Conservation (phyloP, 768 basidiomycete genomes). For the Pleurotus sapidus region DNA sequence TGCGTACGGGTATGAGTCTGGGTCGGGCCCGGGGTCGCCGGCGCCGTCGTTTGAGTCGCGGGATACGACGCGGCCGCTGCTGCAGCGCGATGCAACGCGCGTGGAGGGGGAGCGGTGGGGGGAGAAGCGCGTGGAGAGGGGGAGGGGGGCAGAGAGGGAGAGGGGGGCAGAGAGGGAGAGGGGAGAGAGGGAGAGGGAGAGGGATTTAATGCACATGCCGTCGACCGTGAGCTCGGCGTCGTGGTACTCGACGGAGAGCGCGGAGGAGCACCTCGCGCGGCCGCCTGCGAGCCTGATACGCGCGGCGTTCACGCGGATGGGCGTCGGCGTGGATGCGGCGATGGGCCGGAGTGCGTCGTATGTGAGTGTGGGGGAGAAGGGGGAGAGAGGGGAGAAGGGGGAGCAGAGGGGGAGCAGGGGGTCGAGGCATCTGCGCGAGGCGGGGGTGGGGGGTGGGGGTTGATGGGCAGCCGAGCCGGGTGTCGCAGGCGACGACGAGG, state of each 20-base stretch:
- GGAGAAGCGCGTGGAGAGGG: not conserved
- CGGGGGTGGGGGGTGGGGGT: not conserved
- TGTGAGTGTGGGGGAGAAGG: conserved; percentile 1
- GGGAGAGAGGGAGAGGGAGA: conserved; percentile 9
- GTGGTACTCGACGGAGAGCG: conserved; percentile 27
- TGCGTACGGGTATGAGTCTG: too few relatives aligned
- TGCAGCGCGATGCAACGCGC: too few relatives aligned
- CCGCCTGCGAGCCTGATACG: conserved; percentile 30
- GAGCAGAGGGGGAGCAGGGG: not conserved
- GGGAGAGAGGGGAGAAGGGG: not conserved
- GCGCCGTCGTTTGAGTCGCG: too few relatives aligned
- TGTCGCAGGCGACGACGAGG: conserved; percentile 1
- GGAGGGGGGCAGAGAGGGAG: not conserved
- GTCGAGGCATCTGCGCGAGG: not conserved
- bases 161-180: too few relatives aligned
- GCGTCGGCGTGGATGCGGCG: conserved; percentile 13
- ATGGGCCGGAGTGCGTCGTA: conserved; percentile 13
- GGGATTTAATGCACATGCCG: conserved; percentile 20
- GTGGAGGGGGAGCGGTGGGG: too few relatives aligned
- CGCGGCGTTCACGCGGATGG: conserved; percentile 29
- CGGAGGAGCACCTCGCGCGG: conserved; percentile 23
- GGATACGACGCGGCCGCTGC: too few relatives aligned
- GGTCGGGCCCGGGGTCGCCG: too few relatives aligned
- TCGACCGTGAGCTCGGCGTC: conserved; percentile 26
- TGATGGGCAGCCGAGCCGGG: not conserved